Base-by-base conservation (phyloP, 148 eudicot genomes). In the Fallopia convolvulus region DNA sequence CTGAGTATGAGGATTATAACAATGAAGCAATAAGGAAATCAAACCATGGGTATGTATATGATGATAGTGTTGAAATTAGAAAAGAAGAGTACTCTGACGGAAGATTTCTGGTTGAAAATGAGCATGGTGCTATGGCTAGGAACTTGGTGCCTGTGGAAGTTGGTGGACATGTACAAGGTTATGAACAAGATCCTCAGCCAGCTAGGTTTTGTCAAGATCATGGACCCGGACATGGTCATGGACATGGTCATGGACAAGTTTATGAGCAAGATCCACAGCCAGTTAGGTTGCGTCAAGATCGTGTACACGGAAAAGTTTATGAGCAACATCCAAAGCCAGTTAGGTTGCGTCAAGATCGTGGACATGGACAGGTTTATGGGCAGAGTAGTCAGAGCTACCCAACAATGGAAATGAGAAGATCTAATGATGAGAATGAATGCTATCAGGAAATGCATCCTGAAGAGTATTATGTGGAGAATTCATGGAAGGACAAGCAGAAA, bases 391-490 rank as follows among this genome's bases (percentile, higher is more conserved):
- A 76, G 40, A 72, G 76, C 58, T 78, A 79, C 72, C 40, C 85
- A 42, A 60, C 77, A 13, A 10, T 77, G 72, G 75, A 77, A 77
- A 26, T 80, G 41, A 58, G 52, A 58, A 76, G 68, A 68, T 71
- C 78, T 48, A 80, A 78, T 77, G 85, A 82, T 77, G 86, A 82
- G 61, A 80, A 76, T 41, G 76, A 68, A 50, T 44, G 32, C 39
- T 82, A 82, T 80, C 77, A 82, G 50, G 53, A 70, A 6, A 74
- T 60, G 18, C 65, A 40, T 2, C 52, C 71, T 20, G 86, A 83
- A 65, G 82, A 80, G 76, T 13, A 72, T 21, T 23, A 58, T 49
- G 78, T 26, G 58, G 83, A 76, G 36, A 71, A 68, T 48, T 76
- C 77, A 44, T 83, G 75, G 74, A 66, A 79, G 46, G 81, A 82